Evolutionary conservation across 2,329 filamentous ascomycete species (phyloP).

Genomic region (Pseudogymnoascus sp.): DNA sequence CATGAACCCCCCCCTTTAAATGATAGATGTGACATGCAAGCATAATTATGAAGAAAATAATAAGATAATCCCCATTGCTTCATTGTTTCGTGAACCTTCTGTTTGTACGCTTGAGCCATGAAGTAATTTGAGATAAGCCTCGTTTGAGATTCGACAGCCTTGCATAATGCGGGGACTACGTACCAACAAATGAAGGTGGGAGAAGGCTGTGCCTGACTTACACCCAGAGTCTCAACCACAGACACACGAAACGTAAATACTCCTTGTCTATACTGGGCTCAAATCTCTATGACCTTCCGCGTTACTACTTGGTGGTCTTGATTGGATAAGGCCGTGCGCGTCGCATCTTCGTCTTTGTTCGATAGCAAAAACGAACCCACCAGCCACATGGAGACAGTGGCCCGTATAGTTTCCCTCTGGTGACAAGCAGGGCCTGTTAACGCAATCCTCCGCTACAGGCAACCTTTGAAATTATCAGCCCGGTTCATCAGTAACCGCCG

Average conservation of each 20-base stretch:
- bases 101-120: not conserved
- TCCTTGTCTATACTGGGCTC: not conserved
- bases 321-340: not conserved
- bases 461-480: not conserved
- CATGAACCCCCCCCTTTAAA: not conserved
- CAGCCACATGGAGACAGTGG: constrained; percentile 1
- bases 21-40: constrained; percentile 2
- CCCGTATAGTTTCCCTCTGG: not conserved
- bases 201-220: constrained; percentile 1
- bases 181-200: constrained; percentile 5
- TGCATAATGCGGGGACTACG: constrained; percentile 5
- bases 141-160: not conserved
- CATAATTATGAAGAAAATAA: not conserved
- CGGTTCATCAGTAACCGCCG: not conserved
- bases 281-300: not conserved
- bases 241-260: not conserved
- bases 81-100: not conserved
- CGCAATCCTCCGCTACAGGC: not conserved
- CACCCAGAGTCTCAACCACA: not conserved
- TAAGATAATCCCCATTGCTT: not conserved
- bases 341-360: not conserved
- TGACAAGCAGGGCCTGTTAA: constrained; percentile 3
- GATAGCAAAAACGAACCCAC: not conserved
- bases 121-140: not conserved
- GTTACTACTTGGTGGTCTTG: not conserved